Evolutionary conservation across 148 eudicot genomes (phyloP).

Genomic region (Suaeda aralocaspica): DNA sequence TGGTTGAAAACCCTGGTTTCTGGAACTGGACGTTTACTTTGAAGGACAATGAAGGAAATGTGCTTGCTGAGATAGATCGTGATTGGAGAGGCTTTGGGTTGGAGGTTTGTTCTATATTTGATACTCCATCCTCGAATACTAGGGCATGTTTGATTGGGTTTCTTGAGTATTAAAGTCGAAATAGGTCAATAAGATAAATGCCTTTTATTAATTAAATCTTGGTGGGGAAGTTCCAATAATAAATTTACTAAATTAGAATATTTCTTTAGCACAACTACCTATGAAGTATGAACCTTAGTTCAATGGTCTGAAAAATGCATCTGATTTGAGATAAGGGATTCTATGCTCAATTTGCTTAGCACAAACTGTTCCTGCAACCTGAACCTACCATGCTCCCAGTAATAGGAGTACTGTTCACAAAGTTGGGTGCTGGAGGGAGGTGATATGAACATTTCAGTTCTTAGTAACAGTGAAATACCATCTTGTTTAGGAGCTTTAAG

Average conservation of each 20-base stretch:
- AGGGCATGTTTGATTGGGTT: background rate
- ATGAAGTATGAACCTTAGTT: background rate
- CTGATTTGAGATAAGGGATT: background rate
- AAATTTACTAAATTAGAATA: background rate
- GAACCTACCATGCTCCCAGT: no score
- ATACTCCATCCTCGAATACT: background rate
- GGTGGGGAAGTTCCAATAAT: background rate
- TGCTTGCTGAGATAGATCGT: constrained; percentile 90
- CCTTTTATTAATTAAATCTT: no score
- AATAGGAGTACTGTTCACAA: no score
- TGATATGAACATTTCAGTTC: no score
- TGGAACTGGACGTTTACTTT: constrained; percentile 97
- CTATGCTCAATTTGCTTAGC: background rate
- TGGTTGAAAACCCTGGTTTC: constrained; percentile 92
- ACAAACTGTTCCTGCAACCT: no score
- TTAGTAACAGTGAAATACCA: no score
- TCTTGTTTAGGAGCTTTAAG: background rate
- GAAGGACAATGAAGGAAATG: constrained; percentile 73
- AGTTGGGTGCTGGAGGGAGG: no score
- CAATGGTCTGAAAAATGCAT: background rate
- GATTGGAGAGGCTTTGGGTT: constrained; percentile 98
- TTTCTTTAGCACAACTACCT: background rate
- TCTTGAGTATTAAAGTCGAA: background rate
- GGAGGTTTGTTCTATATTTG: constrained; percentile 51
- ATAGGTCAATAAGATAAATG: no score